Evolutionary conservation across 441 rosid species (phyloP), one percentile per base, ranked within the genome.

Genomic region (Populus hybrid): DNA sequence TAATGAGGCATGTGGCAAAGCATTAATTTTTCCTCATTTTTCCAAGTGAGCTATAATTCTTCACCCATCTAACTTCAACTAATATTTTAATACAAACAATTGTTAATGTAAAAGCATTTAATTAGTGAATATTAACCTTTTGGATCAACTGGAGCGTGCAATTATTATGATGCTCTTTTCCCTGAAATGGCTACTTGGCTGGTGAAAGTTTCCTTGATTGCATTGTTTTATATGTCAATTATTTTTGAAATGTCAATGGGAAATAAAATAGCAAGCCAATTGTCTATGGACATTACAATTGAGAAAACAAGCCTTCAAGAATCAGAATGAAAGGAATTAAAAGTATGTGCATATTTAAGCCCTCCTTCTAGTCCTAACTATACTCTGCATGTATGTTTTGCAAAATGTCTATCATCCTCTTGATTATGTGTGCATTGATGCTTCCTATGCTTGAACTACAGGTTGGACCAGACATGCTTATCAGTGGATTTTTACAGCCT

Each of bases 381-480:
- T 73, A 46, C n/a, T 59, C 21, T 73, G 24, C 68, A 38, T 38
- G 3, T 21, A 46, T 38, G 10, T n/a, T 73, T 54, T 42, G 28
- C 6, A 35, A 46, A 71, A 4, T 76, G 28, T 67, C 24, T 26
- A 70, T 69, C 26, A 8, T 14, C 80, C 67, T 75, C 28, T 71
- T 82, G 63, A 65, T 67, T 81, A 50, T 57, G 72, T 21, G 46
- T 77, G 30, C 65, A 69, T 59, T 81, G 57, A 65, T 67, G 70
- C 30, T 76, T 72, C 61, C 76, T 72, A 18, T 65, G 73, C 74
- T 76, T 59, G 74, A 78, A 76, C 67, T 57, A 70, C 84, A 95
- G 98, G 89, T 95, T 83, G 99, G 98, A 81, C 97, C 95, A 0
- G 99, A 95, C 84, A 90, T 95, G 91, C 98, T 93, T 75, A 78